Conservation (phyloP, 2,329 filamentous ascomycete species). For the Intubia oerlemansii region DNA sequence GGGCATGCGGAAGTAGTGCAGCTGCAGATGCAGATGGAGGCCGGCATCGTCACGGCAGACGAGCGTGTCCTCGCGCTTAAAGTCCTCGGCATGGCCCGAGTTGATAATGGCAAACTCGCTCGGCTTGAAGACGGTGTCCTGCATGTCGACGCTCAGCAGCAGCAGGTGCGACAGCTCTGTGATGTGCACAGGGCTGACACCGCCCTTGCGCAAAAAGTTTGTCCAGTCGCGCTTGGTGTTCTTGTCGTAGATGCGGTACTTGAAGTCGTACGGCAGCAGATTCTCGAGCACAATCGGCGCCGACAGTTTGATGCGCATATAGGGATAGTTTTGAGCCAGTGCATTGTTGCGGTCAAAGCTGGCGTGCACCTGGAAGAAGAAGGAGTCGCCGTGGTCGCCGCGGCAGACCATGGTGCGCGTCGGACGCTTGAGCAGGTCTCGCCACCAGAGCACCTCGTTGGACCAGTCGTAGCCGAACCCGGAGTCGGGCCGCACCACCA, state of each 20-base stretch:
- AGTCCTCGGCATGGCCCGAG: conserved; percentile 73
- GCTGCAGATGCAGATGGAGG: conserved; percentile 54
- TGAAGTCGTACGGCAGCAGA: conserved; percentile 90
- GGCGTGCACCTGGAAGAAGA: conserved; percentile 92
- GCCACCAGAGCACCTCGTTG: conserved; percentile 77
- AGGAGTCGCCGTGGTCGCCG: conserved; percentile 70
- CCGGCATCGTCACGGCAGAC: conserved; percentile 71
- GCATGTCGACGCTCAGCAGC: conserved; percentile 83
- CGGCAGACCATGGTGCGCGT: conserved; percentile 77
- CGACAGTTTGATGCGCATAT: conserved; percentile 82
- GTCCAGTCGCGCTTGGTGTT: conserved; percentile 98
- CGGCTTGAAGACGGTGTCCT: conserved; percentile 82
- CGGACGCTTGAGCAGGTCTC: conserved; percentile 64
- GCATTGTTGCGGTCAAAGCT: conserved; percentile 69
- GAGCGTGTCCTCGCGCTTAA: conserved; percentile 59
- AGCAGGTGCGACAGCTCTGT: conserved; percentile 89
- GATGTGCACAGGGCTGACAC: conserved; percentile 90
- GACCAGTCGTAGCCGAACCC: conserved; percentile 97
- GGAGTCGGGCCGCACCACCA: conserved; percentile 77
- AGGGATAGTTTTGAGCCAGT: conserved; percentile 64
- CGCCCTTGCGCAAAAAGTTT: conserved; percentile 90
- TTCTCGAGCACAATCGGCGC: conserved; percentile 92
- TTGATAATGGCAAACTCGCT: conserved; percentile 98
- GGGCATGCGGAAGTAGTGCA: conserved; percentile 81
- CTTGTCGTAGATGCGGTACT: conserved; percentile 97